Conservation (phyloP, 2,329 filamentous ascomycete species). For the Colletotrichum godetiae region DNA sequence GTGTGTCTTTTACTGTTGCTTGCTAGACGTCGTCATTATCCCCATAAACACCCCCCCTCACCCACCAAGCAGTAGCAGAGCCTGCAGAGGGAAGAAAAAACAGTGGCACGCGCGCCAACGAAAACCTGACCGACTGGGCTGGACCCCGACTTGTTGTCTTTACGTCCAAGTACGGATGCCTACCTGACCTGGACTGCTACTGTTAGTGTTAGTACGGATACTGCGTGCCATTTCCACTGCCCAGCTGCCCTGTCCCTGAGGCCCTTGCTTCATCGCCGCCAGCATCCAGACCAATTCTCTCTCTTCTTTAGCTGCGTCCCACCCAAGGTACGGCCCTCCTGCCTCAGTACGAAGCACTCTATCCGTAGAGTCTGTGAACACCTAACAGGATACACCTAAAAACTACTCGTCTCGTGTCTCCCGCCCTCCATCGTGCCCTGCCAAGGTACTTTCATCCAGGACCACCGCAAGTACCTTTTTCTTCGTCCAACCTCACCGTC, state of each 20-base stretch:
- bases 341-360: neutral
- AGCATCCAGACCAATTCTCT: neutral
- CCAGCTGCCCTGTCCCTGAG: neutral
- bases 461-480: neutral
- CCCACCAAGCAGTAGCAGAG: neutral
- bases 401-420: neutral
- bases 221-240: neutral
- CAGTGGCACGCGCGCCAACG: constrained; percentile 26
- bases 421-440: neutral
- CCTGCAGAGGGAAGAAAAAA: neutral
- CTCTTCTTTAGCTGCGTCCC: neutral
- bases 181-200: neutral
- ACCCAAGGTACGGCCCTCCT: neutral
- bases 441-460: neutral
- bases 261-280: neutral
- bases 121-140: constrained; percentile 32
- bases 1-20: constrained; percentile 11
- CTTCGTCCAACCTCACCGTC: constrained; percentile 12
- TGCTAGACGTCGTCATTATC: constrained; percentile 27
- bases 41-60: constrained; percentile 14
- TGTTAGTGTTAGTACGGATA: neutral
- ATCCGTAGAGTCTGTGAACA: too few relatives aligned
- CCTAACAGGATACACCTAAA: neutral
- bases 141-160: constrained; percentile 18
- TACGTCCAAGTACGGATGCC: neutral